phyloP scores from a whole-genome alignment of 2,329 filamentous ascomycete genomes.

The Fusarium sp. region DNA sequence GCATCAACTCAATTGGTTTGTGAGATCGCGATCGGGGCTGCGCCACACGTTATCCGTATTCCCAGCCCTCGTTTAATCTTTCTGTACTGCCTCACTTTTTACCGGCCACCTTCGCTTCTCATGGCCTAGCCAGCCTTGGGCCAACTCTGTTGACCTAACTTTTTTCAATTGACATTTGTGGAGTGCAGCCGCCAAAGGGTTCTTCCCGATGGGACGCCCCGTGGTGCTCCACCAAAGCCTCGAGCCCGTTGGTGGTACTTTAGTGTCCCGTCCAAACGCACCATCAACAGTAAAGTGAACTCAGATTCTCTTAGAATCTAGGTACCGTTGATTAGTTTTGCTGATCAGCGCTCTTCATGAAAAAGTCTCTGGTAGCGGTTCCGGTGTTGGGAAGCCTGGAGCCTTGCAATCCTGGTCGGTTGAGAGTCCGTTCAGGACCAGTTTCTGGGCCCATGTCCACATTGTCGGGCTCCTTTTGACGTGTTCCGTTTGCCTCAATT shows the following conservation, averaged over 20 bases:
- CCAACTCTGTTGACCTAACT: conserved; percentile 25
- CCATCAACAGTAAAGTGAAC: conserved; percentile 30
- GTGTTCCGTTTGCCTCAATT: conserved; percentile 34
- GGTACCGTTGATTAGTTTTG: conserved; percentile 30
- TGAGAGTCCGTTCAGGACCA: conserved; percentile 1
- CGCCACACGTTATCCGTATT: conserved; percentile 34
- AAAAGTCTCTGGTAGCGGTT: conserved; percentile 14
- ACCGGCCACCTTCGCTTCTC: conserved; percentile 31
- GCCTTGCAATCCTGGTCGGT: conserved; percentile 9
- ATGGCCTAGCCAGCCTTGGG: conserved; percentile 25
- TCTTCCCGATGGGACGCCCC: conserved; percentile 51
- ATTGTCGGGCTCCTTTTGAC: conserved; percentile 35
- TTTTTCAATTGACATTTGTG: conserved; percentile 45
- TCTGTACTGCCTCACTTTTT: conserved; percentile 31
- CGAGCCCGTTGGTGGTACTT: conserved; percentile 34
- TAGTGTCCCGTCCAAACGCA: conserved; percentile 35
- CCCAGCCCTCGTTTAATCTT: conserved; percentile 26
- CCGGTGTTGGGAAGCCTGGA: conserved; percentile 13
- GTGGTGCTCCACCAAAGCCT: conserved; percentile 43
- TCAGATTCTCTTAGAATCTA: conserved; percentile 14
- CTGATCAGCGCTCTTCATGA: conserved; percentile 31
- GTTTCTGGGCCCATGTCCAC: conserved; percentile 23
- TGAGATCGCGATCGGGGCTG: conserved; percentile 20
- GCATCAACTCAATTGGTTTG: conserved; percentile 23
- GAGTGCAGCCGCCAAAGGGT: conserved; percentile 47